phyloP scores from a whole-genome alignment of 495 filamentous ascomycete species.

The Penicillium bovifimosum region DNA sequence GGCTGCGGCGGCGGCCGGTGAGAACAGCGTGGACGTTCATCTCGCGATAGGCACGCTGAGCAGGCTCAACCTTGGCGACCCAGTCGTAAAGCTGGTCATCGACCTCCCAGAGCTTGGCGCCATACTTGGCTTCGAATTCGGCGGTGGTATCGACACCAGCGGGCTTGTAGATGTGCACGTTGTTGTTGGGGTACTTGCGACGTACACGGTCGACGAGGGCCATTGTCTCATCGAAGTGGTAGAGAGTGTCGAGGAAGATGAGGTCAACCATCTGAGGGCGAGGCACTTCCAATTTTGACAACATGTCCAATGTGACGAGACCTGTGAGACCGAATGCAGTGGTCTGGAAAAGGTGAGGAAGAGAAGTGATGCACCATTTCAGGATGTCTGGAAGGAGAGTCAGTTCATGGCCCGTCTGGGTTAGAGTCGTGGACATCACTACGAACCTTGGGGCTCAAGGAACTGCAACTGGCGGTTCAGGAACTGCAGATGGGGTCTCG shows the following conservation, averaged over 20 bases:
- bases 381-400: constrained; percentile 59
- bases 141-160: constrained; percentile 58
- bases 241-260: constrained; percentile 94
- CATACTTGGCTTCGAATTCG: constrained; percentile 77
- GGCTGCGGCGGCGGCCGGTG: constrained; percentile 87
- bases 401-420: too few relatives aligned
- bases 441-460: constrained; percentile 67
- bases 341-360: constrained; percentile 89
- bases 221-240: constrained; percentile 91
- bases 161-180: constrained; percentile 85
- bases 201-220: constrained; percentile 74
- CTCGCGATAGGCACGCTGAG: constrained; percentile 84
- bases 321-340: constrained; percentile 97
- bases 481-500: constrained; percentile 80
- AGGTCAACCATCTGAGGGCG: constrained; percentile 68
- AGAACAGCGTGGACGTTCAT: constrained; percentile 87
- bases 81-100: constrained; percentile 92
- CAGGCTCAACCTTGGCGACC: constrained; percentile 94
- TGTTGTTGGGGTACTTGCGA: constrained; percentile 67
- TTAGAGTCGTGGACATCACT: neutral
- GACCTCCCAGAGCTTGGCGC: constrained; percentile 77
- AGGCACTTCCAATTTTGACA: constrained; percentile 74
- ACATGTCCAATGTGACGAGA: constrained; percentile 90
- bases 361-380: constrained; percentile 82
- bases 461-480: constrained; percentile 82